Base-by-base conservation (phyloP, 78 protist genomes). In the Dictyostelium capitatum region DNA sequence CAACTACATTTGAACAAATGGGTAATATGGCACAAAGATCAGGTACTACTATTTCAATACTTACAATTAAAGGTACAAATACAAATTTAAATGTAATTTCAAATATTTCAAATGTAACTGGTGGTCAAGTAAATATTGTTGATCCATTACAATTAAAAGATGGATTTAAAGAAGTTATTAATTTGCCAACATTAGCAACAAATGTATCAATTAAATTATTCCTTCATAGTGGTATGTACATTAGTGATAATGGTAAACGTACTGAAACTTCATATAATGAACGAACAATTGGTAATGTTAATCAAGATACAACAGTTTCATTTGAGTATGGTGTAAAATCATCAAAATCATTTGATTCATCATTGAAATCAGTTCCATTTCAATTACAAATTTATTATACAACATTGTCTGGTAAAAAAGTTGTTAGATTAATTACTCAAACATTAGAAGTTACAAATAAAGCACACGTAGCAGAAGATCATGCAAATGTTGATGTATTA, bases 341-440 rank as follows among this genome's bases (percentile, higher is more conserved):
- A 0, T 10, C 64, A 4, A 54, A 54, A 10, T 11, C n/a, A 54
- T n/a, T 79, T 19, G 83, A 79, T 10, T 25, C 25, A 37, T n/a
- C 57, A 6, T 73, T 74, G 56, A 75, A 82, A 50, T 72, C 91
- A 0, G 3, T 73, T 19, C 90, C 95, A 48, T 89, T 87, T 92
- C 97, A 95, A 73, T 67, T 91, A n/a, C 96, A 95, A 47, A 67
- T 95, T 30, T 32, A 12, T 46, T 95, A 95, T 23, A 82, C 92
- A 3, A 90, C 83, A 30, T 46, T 80, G 15, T 57, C 73, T 62
- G 97, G 97, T 30, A 50, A 56, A 84, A 91, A 90, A 50, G 79
- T 79, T 64, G 59, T 90, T 9, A 85, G 97, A 32, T 43, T 95
- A 4, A 91, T 95, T 78, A 95, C 95, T 15, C 54, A 79, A 79